phyloP scores from a whole-genome alignment of 2,329 filamentous ascomycete species.

The Alternaria consortialis region DNA sequence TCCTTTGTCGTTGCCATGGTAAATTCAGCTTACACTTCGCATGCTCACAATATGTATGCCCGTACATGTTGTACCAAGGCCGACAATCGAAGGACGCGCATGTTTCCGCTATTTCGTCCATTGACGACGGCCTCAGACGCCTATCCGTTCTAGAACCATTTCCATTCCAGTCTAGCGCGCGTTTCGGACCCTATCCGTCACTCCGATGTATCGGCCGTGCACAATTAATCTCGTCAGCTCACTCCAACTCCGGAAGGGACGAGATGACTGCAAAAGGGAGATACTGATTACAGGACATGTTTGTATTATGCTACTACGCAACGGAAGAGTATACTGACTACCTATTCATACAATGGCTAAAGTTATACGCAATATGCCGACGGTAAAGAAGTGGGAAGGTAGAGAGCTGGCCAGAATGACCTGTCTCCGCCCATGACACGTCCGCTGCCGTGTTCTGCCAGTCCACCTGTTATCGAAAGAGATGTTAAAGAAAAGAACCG shows the following conservation, averaged over 20 bases:
- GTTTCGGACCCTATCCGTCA: constrained; percentile 3
- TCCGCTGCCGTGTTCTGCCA: constrained; percentile 6
- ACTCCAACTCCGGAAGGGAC: neutral
- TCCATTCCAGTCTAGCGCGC: neutral
- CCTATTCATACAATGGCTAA: constrained; percentile 19
- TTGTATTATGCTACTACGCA: constrained; percentile 14
- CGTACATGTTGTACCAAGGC: neutral
- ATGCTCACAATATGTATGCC: neutral
- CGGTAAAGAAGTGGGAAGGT: neutral
- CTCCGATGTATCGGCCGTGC: constrained; percentile 9
- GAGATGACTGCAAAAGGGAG: neutral
- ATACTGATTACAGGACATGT: neutral
- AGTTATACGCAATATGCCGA: constrained; percentile 12
- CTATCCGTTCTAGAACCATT: constrained; percentile 12
- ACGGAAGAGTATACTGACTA: constrained; percentile 13
- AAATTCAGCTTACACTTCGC: neutral
- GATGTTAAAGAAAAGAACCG: constrained; percentile 9
- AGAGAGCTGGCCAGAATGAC: neutral
- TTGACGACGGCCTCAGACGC: neutral
- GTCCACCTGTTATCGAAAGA: constrained; percentile 1
- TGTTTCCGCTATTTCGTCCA: constrained; percentile 8
- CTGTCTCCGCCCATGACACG: neutral
- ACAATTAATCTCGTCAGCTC: neutral
- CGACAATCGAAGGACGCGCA: neutral
- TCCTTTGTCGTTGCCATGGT: neutral